phyloP scores from a whole-genome alignment of 2,329 filamentous ascomycete species.

The Botrytis squamosa region DNA sequence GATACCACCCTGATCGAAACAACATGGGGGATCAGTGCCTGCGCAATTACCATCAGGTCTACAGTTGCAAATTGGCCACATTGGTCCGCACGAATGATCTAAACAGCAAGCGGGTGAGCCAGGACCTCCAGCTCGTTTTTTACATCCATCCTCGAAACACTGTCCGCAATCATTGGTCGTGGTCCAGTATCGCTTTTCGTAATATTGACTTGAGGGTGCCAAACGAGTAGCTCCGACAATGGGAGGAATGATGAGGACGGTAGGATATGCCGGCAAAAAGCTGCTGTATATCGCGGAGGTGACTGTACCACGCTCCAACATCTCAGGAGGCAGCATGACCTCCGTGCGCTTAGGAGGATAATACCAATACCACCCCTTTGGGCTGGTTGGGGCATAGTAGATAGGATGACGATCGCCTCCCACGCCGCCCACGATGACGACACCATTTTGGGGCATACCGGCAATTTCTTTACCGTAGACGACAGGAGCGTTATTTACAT shows the following conservation, averaged over 20 bases:
- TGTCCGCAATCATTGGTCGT: not conserved
- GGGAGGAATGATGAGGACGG: not conserved
- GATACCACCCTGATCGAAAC: not conserved
- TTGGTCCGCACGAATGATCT: not conserved
- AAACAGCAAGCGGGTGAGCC: accelerated
- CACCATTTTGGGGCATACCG: not conserved
- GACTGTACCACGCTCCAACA: not conserved
- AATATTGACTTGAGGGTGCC: not conserved
- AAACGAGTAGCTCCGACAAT: not conserved
- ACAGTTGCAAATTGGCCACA: not conserved
- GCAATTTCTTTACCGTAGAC: not conserved
- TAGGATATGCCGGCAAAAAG: no score
- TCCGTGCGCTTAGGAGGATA: not conserved
- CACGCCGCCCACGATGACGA: not conserved
- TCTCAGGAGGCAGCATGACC: not conserved
- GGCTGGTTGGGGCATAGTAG: not conserved
- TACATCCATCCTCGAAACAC: not conserved
- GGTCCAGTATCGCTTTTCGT: not conserved
- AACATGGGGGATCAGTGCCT: not conserved
- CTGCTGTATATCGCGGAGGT: not conserved
- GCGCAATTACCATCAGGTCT: not conserved
- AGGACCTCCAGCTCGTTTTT: accelerated
- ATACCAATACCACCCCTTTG: not conserved
- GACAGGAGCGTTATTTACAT: not conserved
- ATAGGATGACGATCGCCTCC: not conserved